phyloP scores from a whole-genome alignment of 1,139 yeast genomes.

The Blastobotrys buckinghamii region DNA sequence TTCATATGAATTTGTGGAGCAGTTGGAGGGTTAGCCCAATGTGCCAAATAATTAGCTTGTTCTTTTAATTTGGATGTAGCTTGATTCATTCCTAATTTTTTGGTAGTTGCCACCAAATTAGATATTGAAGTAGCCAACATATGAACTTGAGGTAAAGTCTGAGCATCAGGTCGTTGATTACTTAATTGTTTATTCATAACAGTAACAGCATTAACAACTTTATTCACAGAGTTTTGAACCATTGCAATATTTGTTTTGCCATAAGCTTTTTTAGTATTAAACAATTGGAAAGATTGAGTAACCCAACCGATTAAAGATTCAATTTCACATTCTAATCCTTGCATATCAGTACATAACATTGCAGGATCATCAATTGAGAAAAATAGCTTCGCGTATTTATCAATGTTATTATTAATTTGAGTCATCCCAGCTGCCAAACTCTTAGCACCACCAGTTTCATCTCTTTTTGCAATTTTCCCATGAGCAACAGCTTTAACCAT shows the following conservation, averaged over 20 bases:
- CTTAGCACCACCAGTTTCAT: background rate
- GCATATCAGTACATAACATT: background rate
- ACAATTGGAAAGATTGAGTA: background rate
- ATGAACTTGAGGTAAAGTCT: constrained; percentile 1
- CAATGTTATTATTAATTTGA: background rate
- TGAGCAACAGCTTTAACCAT: background rate
- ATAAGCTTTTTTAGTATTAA: background rate
- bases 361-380: background rate
- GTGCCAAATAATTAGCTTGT: constrained; percentile 1
- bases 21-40: constrained; percentile 5
- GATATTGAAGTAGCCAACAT: background rate
- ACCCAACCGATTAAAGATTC: background rate
- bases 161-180: background rate
- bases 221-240: background rate
- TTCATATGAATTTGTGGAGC: background rate
- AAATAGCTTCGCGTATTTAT: background rate
- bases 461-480: background rate
- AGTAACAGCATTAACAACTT: background rate
- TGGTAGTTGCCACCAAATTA: background rate
- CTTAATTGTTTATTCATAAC: background rate
- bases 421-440: background rate
- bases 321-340: background rate
- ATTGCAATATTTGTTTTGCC: background rate
- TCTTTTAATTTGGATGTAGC: background rate
- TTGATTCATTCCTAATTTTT: background rate